Conservation (phyloP, 2,329 filamentous ascomycete species). For the Phaeosphaeriaceae sp. region DNA sequence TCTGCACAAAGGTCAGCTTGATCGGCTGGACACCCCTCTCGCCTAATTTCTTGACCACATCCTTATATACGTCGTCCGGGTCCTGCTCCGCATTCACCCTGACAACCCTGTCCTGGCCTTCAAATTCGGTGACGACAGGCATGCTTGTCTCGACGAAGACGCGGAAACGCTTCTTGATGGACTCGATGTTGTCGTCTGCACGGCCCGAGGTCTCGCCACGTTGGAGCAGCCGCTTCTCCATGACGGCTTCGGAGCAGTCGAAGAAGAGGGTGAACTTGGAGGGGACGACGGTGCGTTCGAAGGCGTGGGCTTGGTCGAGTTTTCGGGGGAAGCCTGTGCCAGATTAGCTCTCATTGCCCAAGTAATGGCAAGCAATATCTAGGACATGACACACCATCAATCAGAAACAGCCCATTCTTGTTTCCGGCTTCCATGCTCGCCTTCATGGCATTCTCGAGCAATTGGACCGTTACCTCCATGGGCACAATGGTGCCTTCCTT, state of each 20-base stretch:
- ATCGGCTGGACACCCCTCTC: conserved; percentile 43
- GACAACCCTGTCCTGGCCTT: conserved; percentile 77
- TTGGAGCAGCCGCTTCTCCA: conserved; percentile 84
- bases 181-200: conserved; percentile 92
- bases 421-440: conserved; percentile 64
- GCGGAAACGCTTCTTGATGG: conserved; percentile 94
- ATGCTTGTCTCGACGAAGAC: conserved; percentile 96
- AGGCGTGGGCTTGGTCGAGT: conserved; percentile 94
- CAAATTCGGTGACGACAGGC: conserved; percentile 91
- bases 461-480: conserved; percentile 96
- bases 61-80: conserved; percentile 69
- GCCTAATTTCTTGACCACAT: conserved; percentile 52
- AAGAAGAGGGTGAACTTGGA: conserved; percentile 90
- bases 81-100: conserved; percentile 75
- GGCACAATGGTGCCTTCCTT: conserved; percentile 94
- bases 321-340: conserved; percentile 86
- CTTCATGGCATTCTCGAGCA: conserved; percentile 93
- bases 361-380: no score
- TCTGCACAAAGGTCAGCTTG: conserved; percentile 37
- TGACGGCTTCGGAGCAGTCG: conserved; percentile 87
- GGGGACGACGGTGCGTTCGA: conserved; percentile 86
- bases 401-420: conserved; percentile 74
- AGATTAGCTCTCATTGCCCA: not conserved
- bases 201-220: conserved; percentile 92
- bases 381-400: conserved; percentile 58